Conservation (phyloP, 176 grass and related monocot genomes). For the Hordeum marinum region DNA sequence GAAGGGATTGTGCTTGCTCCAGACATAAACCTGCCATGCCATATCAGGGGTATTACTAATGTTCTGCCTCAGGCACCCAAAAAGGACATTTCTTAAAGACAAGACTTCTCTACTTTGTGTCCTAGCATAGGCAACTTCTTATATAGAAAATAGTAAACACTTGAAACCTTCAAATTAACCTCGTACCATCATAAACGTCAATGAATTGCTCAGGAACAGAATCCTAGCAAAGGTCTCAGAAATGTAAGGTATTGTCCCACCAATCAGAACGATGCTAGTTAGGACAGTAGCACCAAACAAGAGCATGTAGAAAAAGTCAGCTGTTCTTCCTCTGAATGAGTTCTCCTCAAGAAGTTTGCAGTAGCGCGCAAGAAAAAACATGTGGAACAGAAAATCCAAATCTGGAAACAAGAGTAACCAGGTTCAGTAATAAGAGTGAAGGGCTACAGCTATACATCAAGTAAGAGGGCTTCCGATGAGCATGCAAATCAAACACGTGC, state of each 20-base stretch:
- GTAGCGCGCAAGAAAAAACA: slow-evolving; percentile 98
- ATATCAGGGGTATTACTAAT: slow-evolving; percentile 21
- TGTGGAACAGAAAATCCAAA: slow-evolving; percentile 99
- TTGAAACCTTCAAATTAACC: background rate
- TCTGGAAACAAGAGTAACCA: slow-evolving; percentile 41
- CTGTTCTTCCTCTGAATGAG: slow-evolving; percentile 96
- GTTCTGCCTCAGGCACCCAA: background rate
- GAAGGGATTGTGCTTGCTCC: slow-evolving; percentile 99
- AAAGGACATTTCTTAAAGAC: background rate
- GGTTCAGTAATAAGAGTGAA: slow-evolving; percentile 9
- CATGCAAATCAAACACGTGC: background rate
- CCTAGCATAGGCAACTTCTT: background rate
- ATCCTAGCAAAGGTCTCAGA: slow-evolving; percentile 92
- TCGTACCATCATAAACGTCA: slow-evolving; percentile 99
- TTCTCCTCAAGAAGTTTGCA: slow-evolving; percentile 99
- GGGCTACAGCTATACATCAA: background rate
- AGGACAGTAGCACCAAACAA: slow-evolving; percentile 93
- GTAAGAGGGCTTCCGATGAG: background rate
- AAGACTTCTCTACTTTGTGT: background rate
- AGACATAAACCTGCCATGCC: slow-evolving; percentile 83
- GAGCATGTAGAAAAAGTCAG: slow-evolving; percentile 98
- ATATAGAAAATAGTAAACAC: background rate
- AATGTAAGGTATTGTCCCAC: slow-evolving; percentile 94
- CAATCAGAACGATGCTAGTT: slow-evolving; percentile 82
- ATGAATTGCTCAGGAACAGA: slow-evolving; percentile 97